Evolutionary conservation across 164 flowering plant genomes (phyloP).

Genomic region (Saururus chinensis): DNA sequence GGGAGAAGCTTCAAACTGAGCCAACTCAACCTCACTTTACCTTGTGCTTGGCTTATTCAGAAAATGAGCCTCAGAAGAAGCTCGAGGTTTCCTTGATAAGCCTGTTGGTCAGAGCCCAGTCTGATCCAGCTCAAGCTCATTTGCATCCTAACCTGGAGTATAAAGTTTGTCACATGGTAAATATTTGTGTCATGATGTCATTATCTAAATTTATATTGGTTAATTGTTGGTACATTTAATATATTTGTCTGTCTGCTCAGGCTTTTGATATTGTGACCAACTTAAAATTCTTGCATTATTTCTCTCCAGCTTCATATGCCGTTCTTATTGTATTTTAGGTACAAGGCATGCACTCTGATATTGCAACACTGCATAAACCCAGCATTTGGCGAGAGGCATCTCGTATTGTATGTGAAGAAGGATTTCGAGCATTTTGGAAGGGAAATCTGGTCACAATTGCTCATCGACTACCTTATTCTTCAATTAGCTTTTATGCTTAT

Average conservation of each 20-base stretch:
- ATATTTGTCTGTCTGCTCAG: not conserved
- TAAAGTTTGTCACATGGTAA: not conserved
- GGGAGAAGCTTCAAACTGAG: not conserved
- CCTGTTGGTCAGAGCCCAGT: not conserved
- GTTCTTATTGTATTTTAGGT: slow-evolving; percentile 25
- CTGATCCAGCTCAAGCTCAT: not conserved
- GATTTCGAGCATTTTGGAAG: slow-evolving; percentile 81
- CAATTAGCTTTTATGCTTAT: slow-evolving; percentile 70
- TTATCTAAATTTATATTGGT: not conserved
- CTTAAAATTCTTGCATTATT: not conserved
- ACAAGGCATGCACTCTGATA: slow-evolving; percentile 86
- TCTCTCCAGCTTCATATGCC: not conserved
- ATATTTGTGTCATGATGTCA: not conserved
- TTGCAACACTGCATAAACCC: slow-evolving; percentile 40
- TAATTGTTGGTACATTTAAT: no score
- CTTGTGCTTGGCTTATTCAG: not conserved
- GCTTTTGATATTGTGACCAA: not conserved
- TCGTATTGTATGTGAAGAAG: slow-evolving; percentile 63
- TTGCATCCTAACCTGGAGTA: not conserved
- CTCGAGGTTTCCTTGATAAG: not conserved
- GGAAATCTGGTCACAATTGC: slow-evolving; percentile 79
- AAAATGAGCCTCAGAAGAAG: not conserved
- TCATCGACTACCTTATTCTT: slow-evolving; percentile 83
- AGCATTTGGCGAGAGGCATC: slow-evolving; percentile 76
- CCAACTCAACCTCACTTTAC: not conserved